Conservation (phyloP, 352 stramenopile species). For the Globisporangium lucens region DNA sequence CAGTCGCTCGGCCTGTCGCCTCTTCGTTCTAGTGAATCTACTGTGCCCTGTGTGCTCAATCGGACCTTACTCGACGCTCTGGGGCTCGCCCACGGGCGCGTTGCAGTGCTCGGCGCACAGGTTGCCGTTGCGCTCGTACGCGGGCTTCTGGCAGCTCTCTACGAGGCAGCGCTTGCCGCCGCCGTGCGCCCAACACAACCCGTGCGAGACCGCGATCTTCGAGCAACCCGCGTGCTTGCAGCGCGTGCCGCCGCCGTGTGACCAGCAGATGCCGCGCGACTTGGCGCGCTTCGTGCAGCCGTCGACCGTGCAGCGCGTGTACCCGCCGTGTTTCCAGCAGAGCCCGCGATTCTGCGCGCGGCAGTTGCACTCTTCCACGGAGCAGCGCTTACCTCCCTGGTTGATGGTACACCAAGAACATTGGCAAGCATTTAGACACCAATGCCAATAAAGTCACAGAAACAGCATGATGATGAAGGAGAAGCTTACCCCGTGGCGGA, state of each 20-base stretch:
- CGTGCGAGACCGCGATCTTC: conserved; percentile 57
- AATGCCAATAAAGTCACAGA: not conserved
- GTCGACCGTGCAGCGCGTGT: conserved; percentile 47
- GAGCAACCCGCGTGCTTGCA: conserved; percentile 48
- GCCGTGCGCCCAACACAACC: conserved; percentile 52
- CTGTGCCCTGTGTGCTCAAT: not conserved
- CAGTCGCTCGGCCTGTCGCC: not conserved
- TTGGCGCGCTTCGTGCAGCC: conserved; percentile 45
- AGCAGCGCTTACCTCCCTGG: conserved; percentile 40
- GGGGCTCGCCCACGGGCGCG: not conserved
- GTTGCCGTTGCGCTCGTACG: conserved; percentile 62
- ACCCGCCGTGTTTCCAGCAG: conserved; percentile 49
- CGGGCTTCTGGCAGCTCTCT: conserved; percentile 38
- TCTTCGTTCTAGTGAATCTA: not conserved
- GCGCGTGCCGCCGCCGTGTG: conserved; percentile 29
- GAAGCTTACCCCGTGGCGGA: conserved; percentile 33
- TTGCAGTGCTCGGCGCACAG: conserved; percentile 37
- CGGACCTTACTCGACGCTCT: not conserved
- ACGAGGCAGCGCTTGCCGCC: conserved; percentile 40
- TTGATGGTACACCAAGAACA: not conserved
- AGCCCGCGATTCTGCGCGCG: conserved; percentile 36
- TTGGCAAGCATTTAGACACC: not conserved
- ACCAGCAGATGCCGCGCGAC: conserved; percentile 31
- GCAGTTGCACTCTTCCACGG: conserved; percentile 35
- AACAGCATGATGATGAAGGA: not conserved